Evolutionary conservation across 805 yeast species (phyloP).

Genomic region (Suhomyces pyralidae): DNA sequence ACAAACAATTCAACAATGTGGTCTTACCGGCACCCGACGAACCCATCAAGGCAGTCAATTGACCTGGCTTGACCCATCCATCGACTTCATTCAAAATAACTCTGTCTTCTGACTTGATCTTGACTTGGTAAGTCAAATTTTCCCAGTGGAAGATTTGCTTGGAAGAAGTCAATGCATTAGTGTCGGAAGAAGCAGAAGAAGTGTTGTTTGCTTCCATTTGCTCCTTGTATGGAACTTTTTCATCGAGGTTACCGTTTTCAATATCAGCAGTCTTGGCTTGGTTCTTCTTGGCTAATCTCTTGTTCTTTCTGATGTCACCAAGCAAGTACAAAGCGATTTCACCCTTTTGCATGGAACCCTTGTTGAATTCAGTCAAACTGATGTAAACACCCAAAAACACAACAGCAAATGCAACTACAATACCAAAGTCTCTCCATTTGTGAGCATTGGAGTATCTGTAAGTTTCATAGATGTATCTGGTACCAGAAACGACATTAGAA

Average conservation of each 20-base stretch:
- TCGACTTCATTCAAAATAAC: conserved; percentile 63
- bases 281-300: conserved; percentile 33
- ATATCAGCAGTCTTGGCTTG: conserved; percentile 19
- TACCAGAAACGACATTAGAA: conserved; percentile 19
- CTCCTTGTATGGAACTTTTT: conserved; percentile 24
- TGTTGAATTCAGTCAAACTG: conserved; percentile 52
- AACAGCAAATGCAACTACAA: conserved; percentile 51
- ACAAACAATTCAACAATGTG: conserved; percentile 41
- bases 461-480: conserved; percentile 32
- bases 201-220: conserved; percentile 24
- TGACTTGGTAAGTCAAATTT: conserved; percentile 67
- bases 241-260: conserved; percentile 19
- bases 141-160: conserved; percentile 73
- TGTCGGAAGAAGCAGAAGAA: conserved; percentile 7
- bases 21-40: conserved; percentile 49
- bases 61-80: conserved; percentile 84
- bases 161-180: conserved; percentile 13
- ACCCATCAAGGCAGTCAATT: conserved; percentile 71
- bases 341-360: conserved; percentile 68
- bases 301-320: conserved; percentile 45
- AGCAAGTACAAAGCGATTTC: conserved; percentile 62
- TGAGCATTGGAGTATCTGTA: conserved; percentile 45
- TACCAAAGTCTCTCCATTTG: conserved; percentile 67
- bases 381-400: conserved; percentile 56
- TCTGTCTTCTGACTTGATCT: conserved; percentile 58